phyloP scores from a whole-genome alignment of 148 eudicot genomes.

The Selenicereus undatus region DNA sequence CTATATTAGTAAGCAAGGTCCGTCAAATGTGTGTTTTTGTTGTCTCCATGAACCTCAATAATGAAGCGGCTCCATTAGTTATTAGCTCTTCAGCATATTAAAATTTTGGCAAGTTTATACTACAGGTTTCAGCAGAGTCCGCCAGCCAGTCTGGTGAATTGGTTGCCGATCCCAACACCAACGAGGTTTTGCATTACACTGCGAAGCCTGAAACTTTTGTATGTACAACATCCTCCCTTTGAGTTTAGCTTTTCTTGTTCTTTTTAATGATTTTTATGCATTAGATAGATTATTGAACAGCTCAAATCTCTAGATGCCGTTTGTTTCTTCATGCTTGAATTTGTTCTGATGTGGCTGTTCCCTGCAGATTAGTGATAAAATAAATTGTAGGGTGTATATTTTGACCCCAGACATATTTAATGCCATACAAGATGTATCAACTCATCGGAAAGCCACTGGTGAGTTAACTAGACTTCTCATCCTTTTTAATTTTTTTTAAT shows the following conservation, averaged over 20 bases:
- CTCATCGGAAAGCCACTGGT: conserved; percentile 64
- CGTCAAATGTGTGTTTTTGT: conserved; percentile 12
- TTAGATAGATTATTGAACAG: conserved; percentile 74
- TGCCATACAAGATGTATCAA: conserved; percentile 59
- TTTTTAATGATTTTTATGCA: neutral
- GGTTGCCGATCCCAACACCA: no score
- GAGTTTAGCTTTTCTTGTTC: neutral
- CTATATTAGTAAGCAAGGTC: conserved; percentile 69
- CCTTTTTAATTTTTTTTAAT: neutral
- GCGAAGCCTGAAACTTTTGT: no score
- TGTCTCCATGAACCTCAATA: conserved; percentile 4
- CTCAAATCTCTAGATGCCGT: no score
- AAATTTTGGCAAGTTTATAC: neutral
- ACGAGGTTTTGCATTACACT: no score
- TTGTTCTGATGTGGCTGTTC: no score
- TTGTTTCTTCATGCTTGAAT: no score
- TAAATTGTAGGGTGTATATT: conserved; percentile 71
- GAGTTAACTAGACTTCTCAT: conserved; percentile 7
- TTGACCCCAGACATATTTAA: conserved; percentile 62
- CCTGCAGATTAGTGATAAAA: no score
- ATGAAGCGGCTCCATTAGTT: neutral
- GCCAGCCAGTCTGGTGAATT: conserved; percentile 71
- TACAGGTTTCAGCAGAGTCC: conserved; percentile 61
- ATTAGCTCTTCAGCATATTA: neutral
- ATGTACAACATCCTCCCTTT: no score